Conservation (phyloP, 1,284 basidiomycete genomes). For the Ganoderma leucocontextum region DNA sequence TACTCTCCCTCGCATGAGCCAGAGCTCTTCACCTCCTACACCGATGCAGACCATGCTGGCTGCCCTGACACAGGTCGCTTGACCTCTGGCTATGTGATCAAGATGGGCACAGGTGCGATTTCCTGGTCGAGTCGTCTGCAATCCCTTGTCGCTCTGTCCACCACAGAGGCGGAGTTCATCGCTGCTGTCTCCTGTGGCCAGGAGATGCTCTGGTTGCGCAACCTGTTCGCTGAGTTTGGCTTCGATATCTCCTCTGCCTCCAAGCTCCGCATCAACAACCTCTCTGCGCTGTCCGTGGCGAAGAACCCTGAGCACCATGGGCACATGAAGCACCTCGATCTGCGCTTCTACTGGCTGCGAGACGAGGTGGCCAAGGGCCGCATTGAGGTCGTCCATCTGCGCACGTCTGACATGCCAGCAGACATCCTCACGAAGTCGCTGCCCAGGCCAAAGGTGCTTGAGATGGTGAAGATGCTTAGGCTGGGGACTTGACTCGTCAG, state of each 20-base stretch:
- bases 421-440: constrained; percentile 17
- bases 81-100: constrained; percentile 11
- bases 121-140: constrained; percentile 21
- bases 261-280: too few relatives aligned
- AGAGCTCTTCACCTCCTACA: constrained; percentile 2
- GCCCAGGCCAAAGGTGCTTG: constrained; percentile 10
- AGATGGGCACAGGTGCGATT: constrained; percentile 17
- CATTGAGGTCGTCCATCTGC: too few relatives aligned
- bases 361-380: too few relatives aligned
- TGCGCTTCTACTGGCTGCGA: too few relatives aligned
- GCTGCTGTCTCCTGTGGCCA: too few relatives aligned
- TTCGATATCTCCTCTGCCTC: too few relatives aligned
- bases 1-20: background rate
- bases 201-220: too few relatives aligned
- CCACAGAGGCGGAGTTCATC: constrained; percentile 11
- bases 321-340: too few relatives aligned
- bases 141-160: constrained; percentile 11
- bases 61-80: constrained; percentile 11
- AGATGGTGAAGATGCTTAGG: constrained; percentile 15
- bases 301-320: too few relatives aligned
- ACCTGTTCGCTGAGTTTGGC: too few relatives aligned
- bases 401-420: background rate
- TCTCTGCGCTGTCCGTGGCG: too few relatives aligned
- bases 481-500: constrained; percentile 10
- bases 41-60: constrained; percentile 10